Percentiles rank a stretch among this genome's conserved stretches.
Evolutionary conservation across 1,284 basidiomycete species (phyloP).

Genomic region (Xanthoconium separans): DNA sequence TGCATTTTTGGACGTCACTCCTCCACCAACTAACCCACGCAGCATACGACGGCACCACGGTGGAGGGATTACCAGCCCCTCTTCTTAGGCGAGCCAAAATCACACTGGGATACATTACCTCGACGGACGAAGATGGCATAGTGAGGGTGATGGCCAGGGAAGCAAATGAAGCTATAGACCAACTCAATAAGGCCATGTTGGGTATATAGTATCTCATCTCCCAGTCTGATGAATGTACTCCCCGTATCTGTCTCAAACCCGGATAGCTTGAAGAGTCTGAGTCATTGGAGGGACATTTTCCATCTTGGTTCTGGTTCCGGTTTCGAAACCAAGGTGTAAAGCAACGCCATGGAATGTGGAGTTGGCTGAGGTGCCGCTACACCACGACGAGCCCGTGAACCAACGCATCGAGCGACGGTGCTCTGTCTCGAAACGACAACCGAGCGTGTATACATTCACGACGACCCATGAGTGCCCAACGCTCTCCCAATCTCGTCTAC

Average conservation of each 20-base stretch:
- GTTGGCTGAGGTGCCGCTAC: slow-evolving; percentile 27
- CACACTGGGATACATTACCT: slow-evolving; percentile 70
- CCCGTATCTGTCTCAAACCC: slow-evolving; percentile 88
- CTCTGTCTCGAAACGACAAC: neutral
- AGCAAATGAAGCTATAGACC: slow-evolving; percentile 54
- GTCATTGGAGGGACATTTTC: slow-evolving; percentile 70
- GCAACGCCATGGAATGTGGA: slow-evolving; percentile 22
- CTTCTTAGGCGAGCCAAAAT: slow-evolving; percentile 54
- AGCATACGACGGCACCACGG: slow-evolving; percentile 39
- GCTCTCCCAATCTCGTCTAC: slow-evolving; percentile 71
- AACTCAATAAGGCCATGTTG: slow-evolving; percentile 49
- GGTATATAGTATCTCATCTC: slow-evolving; percentile 37
- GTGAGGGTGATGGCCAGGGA: slow-evolving; percentile 82
- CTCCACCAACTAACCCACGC: slow-evolving; percentile 52
- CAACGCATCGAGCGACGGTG: neutral
- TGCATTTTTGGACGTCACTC: slow-evolving; percentile 74
- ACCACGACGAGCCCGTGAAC: slow-evolving; percentile 31
- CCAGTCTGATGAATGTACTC: slow-evolving; percentile 48
- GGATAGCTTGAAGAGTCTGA: slow-evolving; percentile 60
- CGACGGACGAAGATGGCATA: slow-evolving; percentile 71
- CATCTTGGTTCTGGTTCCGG: slow-evolving; percentile 52
- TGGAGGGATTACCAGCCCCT: slow-evolving; percentile 35
- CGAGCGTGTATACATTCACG: slow-evolving; percentile 2
- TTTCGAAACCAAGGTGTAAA: slow-evolving; percentile 9
- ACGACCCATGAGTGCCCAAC: slow-evolving; percentile 36